Base-by-base conservation (phyloP, 1,284 basidiomycete species). In the Irpex sp. region DNA sequence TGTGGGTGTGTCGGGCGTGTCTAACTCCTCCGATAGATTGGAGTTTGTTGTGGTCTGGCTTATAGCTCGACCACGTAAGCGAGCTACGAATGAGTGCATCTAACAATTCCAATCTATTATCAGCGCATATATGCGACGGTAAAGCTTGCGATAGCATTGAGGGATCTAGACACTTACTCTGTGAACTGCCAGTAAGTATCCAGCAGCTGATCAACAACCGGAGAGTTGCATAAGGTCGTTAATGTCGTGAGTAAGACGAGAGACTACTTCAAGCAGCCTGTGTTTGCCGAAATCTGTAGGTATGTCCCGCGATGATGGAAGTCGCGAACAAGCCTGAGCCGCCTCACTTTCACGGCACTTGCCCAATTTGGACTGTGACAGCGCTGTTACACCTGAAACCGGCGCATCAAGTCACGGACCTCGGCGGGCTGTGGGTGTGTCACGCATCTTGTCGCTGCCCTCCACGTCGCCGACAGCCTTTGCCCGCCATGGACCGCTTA, bases 401-500 rank as follows among this genome's bases (percentile, higher is more conserved):
- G 47, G 19, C 47, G 19, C 19, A 21, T 48, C 47, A 48, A 8
- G 19, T 48, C n/a, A 18, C 35, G 35, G 21, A n/a, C 21, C 9
- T 47, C 1, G 39, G 6, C 28, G 28, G 1, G 28, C 28, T 33
- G 28, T 33, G 28, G 28, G 18, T 51, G 48, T 51, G 48, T 28
- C 52, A 54, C 52, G 52, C 28, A 54, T 10, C 18, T 45, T 52
- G 52, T 63, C 57, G 54, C 53, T 58, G 57, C 49, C 60, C 21
- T 12, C 53, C 51, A 58, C 60, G 51, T 62, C 58, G 39, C 19
- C 59, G 28, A 51, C 35, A 42, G 28, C 37, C 42, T 58, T 45
- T 62, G 61, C 67, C 52, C 67, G 61, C 66, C 68, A 76, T 75
- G 75, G 75, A 76, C 56, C 74, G 73, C 48, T 57, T 93, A 61